Percentiles rank a stretch among this genome's conserved stretches.
Evolutionary conservation across 768 basidiomycete genomes (phyloP).

Genomic region (Tylopilus sp.): DNA sequence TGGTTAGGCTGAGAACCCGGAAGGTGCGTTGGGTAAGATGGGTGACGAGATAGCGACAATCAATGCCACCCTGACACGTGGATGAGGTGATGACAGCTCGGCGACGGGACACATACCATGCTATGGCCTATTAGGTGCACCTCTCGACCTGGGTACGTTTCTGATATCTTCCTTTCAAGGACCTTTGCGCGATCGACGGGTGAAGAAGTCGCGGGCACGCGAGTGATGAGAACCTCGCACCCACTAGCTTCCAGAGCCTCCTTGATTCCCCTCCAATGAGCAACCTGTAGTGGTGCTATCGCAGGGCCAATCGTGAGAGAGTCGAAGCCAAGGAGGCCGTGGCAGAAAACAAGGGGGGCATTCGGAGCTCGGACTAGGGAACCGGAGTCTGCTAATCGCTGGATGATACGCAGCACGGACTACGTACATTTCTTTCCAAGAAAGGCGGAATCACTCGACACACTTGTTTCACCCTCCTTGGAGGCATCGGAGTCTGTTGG

Average conservation of each 20-base stretch:
- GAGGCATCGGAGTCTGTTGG: slow-evolving; percentile 37
- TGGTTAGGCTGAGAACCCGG: slow-evolving; percentile 82
- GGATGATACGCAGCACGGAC: not conserved
- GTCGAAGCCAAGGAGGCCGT: slow-evolving; percentile 90
- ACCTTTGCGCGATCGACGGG: slow-evolving; percentile 88
- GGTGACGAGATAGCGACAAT: slow-evolving; percentile 86
- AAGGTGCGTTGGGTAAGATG: slow-evolving; percentile 77
- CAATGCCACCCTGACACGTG: slow-evolving; percentile 78
- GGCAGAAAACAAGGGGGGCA: slow-evolving; percentile 92
- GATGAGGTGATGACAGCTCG: not conserved
- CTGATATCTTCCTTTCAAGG: slow-evolving; percentile 76
- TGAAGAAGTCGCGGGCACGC: slow-evolving; percentile 90
- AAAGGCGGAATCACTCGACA: slow-evolving; percentile 50
- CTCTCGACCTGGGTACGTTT: slow-evolving; percentile 74
- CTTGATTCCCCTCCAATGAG: slow-evolving; percentile 96
- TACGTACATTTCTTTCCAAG: slow-evolving; percentile 62
- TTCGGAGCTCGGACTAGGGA: slow-evolving; percentile 67
- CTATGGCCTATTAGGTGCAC: slow-evolving; percentile 89
- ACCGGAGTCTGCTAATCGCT: not conserved
- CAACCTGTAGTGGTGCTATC: slow-evolving; percentile 78
- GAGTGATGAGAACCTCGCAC: slow-evolving; percentile 85
- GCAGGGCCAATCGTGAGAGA: slow-evolving; percentile 74
- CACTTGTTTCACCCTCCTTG: slow-evolving; percentile 41
- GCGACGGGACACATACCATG: slow-evolving; percentile 47
- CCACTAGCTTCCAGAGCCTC: slow-evolving; percentile 89